phyloP scores from a whole-genome alignment of 1,284 basidiomycete genomes.

The Rhizoctonia solani region DNA sequence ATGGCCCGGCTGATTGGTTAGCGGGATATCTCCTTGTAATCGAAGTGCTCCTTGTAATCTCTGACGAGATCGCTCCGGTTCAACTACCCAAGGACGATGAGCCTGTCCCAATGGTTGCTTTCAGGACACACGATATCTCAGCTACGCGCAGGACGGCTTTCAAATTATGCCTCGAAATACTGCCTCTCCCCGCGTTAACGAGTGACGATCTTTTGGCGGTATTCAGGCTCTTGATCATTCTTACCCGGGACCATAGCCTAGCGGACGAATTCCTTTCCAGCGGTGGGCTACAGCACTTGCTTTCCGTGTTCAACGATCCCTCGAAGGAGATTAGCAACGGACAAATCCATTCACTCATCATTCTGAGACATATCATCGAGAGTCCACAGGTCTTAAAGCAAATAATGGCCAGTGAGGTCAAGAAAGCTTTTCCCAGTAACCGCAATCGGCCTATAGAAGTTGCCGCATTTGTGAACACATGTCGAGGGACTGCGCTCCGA shows the following conservation, averaged over 20 bases:
- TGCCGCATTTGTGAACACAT: slow-evolving; percentile 72
- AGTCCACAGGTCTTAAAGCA: slow-evolving; percentile 66
- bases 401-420: slow-evolving; percentile 84
- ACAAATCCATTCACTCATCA: slow-evolving; percentile 83
- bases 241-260: slow-evolving; percentile 70
- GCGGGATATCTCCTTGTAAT: slow-evolving; percentile 79
- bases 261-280: slow-evolving; percentile 66
- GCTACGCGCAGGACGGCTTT: slow-evolving; percentile 72
- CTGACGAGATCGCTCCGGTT: slow-evolving; percentile 69
- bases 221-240: slow-evolving; percentile 77
- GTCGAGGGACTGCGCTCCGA: slow-evolving; percentile 80
- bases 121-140: slow-evolving; percentile 54
- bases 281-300: slow-evolving; percentile 66
- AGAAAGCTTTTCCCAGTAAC: slow-evolving; percentile 71
- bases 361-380: slow-evolving; percentile 90
- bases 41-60: slow-evolving; percentile 77
- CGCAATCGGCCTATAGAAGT: slow-evolving; percentile 75
- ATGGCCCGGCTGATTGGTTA: slow-evolving; percentile 75
- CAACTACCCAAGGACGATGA: slow-evolving; percentile 70
- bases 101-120: slow-evolving; percentile 44
- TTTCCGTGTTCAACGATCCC: slow-evolving; percentile 61
- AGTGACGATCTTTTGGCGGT: slow-evolving; percentile 80
- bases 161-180: slow-evolving; percentile 70
- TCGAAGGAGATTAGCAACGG: slow-evolving; percentile 58
- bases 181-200: slow-evolving; percentile 63